phyloP scores from a whole-genome alignment of 257 asterid species.

The Ehretia macrophylla region DNA sequence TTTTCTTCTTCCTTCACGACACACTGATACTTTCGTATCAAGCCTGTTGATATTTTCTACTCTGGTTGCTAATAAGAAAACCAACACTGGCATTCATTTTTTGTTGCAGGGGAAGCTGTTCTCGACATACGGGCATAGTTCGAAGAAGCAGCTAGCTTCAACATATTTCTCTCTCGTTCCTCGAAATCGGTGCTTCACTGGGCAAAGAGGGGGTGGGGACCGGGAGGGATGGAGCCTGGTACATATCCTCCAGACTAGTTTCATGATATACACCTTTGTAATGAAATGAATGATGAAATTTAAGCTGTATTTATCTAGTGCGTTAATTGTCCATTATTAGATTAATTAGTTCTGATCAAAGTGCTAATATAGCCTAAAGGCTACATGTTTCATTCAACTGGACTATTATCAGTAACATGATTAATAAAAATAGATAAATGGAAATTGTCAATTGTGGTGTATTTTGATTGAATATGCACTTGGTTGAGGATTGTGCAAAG shows the following conservation, averaged over 20 bases:
- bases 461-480: neutral
- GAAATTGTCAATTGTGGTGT: neutral
- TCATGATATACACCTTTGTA: constrained; percentile 22
- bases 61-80: neutral
- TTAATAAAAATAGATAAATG: neutral
- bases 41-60: neutral
- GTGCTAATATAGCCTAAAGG: too few relatives aligned
- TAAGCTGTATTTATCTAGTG: constrained; percentile 6
- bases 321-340: neutral
- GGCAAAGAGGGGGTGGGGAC: neutral
- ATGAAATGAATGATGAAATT: constrained; percentile 24
- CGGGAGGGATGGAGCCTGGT: neutral
- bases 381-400: too few relatives aligned
- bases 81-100: neutral
- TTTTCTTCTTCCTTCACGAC: neutral
- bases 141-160: neutral
- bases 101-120: constrained; percentile 74
- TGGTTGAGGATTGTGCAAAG: too few relatives aligned
- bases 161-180: too few relatives aligned
- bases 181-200: too few relatives aligned
- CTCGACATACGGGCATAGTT: constrained; percentile 51
- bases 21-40: neutral
- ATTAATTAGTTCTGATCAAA: neutral
- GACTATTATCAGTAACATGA: too few relatives aligned
- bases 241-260: neutral